Percentiles rank a stretch among this genome's conserved stretches.
Evolutionary conservation across 2,329 filamentous ascomycete genomes (phyloP).

Genomic region (Tolypocladium paradoxum): DNA sequence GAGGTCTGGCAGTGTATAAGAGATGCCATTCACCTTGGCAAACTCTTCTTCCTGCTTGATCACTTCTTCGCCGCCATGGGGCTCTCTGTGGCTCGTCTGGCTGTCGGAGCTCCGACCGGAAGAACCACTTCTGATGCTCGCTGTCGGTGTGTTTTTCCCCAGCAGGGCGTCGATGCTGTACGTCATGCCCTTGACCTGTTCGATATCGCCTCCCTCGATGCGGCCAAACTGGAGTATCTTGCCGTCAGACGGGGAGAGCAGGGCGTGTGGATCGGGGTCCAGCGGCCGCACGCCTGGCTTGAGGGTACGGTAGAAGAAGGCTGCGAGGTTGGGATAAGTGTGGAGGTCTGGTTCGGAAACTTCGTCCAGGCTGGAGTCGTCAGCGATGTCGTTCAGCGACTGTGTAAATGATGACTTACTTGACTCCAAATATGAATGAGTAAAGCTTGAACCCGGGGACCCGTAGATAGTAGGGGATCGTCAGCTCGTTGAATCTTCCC

Average conservation of each 20-base stretch:
- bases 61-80: constrained; percentile 47
- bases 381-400: not conserved
- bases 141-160: constrained; percentile 50
- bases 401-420: constrained; percentile 28
- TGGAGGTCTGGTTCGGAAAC: constrained; percentile 81
- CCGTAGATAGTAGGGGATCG: constrained; percentile 77
- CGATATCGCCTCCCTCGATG: constrained; percentile 88
- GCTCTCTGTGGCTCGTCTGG: constrained; percentile 14
- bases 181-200: constrained; percentile 98
- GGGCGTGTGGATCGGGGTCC: constrained; percentile 66
- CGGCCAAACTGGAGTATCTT: constrained; percentile 83
- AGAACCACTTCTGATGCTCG: constrained; percentile 37
- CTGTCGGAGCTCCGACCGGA: constrained; percentile 11
- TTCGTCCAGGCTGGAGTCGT: constrained; percentile 58
- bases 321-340: constrained; percentile 81
- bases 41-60: constrained; percentile 85
- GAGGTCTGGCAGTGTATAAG: constrained; percentile 81
- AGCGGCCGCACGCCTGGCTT: constrained; percentile 82
- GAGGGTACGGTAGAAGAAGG: constrained; percentile 93
- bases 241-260: constrained; percentile 85
- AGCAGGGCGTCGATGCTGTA: constrained; percentile 91
- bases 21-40: constrained; percentile 85
- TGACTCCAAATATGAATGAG: constrained; percentile 83
- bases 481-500: constrained; percentile 85
- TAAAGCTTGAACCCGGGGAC: constrained; percentile 88